A percentile compares a stretch with the other conserved stretches of the same genome.
Evolutionary conservation across 2,329 filamentous ascomycete species (phyloP).

Genomic region (Aspergillus tamarii): DNA sequence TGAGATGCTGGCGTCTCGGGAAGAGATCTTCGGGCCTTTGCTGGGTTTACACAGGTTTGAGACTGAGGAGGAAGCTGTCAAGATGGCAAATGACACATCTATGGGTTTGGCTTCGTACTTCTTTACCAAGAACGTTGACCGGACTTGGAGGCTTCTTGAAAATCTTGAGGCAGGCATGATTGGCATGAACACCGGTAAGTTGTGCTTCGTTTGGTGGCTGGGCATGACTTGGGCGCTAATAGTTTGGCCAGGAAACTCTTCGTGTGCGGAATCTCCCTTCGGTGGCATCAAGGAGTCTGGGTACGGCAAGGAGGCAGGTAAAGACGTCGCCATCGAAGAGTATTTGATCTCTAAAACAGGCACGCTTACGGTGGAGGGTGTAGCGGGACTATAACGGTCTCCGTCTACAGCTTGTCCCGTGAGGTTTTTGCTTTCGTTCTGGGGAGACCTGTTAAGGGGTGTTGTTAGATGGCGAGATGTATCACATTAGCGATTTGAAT

Average conservation of each 20-base stretch:
- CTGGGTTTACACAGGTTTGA: conserved; percentile 67
- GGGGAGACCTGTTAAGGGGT: too few relatives aligned
- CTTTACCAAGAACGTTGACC: conserved; percentile 70
- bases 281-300: conserved; percentile 70
- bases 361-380: conserved; percentile 61
- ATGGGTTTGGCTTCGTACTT: conserved; percentile 70
- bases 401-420: too few relatives aligned
- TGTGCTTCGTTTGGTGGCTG: too few relatives aligned
- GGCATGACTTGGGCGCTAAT: too few relatives aligned
- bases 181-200: conserved; percentile 62
- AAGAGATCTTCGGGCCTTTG: conserved; percentile 69
- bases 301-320: conserved; percentile 69
- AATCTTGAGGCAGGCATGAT: conserved; percentile 72
- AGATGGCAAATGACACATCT: conserved; percentile 62
- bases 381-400: too few relatives aligned
- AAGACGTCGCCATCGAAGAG: conserved; percentile 66
- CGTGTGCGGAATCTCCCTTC: conserved; percentile 68
- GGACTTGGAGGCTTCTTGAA: conserved; percentile 67
- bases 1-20: conserved; percentile 60
- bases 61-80: conserved; percentile 65
- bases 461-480: too few relatives aligned
- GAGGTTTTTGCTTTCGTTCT: too few relatives aligned
- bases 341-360: conserved; percentile 68
- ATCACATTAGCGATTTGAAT: too few relatives aligned
- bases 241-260: conserved; percentile 49